Evolutionary conservation across 495 filamentous ascomycete species (phyloP), one percentile per base, ranked within the genome.

Genomic region (Oleoguttula mirabilis): DNA sequence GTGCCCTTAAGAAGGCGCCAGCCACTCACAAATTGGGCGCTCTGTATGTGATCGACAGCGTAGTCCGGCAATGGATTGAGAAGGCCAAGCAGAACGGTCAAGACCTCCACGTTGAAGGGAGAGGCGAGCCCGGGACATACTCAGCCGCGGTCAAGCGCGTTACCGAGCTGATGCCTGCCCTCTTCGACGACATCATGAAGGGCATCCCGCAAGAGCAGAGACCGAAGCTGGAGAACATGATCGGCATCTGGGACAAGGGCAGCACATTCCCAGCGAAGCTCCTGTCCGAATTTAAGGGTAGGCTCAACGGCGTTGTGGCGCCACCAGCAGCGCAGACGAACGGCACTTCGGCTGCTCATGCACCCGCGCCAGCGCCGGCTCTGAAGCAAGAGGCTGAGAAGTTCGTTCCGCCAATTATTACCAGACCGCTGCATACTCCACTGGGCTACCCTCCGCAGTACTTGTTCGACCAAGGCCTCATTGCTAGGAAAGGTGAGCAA

Each of bases 31-130:
- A 98, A 68, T 71, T 98, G 68, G 90, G 90, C 64, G 87, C 95
- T 58, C 79, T 98, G 68, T 98, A 98, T 79, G 87, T 96, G 68
- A 84, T 98, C 92, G 92, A 98, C 74, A 94, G 88, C 73, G 87
- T 98, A 79, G 87, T 86, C 61, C 83, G 90, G 65, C 85, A 88
- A 66, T 98, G 92, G 87, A 76, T 94, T 75, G 88, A 98, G 62
- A 80, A 83, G 61, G 92, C 90, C 49, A 87, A 84, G 63, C 76
- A 77, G 51, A 72, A 79, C 47, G 84, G 84, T 47, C 86, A 96
- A 61, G 68, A 78, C 43, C 70, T 86, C 21, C 41, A 54, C 56
- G 37, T 47, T 15, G 47, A 48, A 30, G 82, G 79, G 58, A 73
- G 70, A 53, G 68, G 73, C 56, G 72, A 75, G 46, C 84, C 93